phyloP scores from a whole-genome alignment of 2,329 filamentous ascomycete species.

The Beauveria sp. region DNA sequence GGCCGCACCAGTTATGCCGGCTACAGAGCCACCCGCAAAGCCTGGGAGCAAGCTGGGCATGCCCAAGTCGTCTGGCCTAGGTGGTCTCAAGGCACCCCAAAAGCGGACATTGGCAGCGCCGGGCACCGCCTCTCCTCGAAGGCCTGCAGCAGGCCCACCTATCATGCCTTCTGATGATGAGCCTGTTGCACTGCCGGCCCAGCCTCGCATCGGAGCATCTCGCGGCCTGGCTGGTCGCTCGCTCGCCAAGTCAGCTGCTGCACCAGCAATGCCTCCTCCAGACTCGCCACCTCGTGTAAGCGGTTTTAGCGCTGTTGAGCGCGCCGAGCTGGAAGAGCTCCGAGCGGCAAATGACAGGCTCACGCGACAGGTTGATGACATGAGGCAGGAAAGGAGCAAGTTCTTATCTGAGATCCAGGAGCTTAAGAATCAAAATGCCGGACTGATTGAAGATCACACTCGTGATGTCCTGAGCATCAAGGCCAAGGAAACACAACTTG shows the following conservation, averaged over 20 bases:
- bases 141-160: conserved; percentile 39
- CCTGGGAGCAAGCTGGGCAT: conserved; percentile 47
- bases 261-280: conserved; percentile 41
- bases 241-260: conserved; percentile 62
- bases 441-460: conserved; percentile 94
- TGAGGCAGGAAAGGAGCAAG: conserved; percentile 73
- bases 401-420: conserved; percentile 84
- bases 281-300: conserved; percentile 52
- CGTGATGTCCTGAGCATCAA: conserved; percentile 93
- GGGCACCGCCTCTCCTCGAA: conserved; percentile 45
- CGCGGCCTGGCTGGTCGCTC: conserved; percentile 80
- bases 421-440: conserved; percentile 92
- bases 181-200: conserved; percentile 44
- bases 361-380: conserved; percentile 66
- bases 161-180: conserved; percentile 50
- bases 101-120: conserved; percentile 45
- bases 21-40: conserved; percentile 44
- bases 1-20: conserved; percentile 29
- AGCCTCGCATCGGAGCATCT: conserved; percentile 58
- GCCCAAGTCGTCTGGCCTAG: conserved; percentile 43
- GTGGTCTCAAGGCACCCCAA: conserved; percentile 53
- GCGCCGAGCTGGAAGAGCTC: conserved; percentile 86
- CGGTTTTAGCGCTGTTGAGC: conserved; percentile 70
- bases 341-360: conserved; percentile 76
- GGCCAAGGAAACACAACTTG: conserved; percentile 94